Evolutionary conservation across 1,284 basidiomycete species (phyloP).

Genomic region (Trichosporon inkin): DNA sequence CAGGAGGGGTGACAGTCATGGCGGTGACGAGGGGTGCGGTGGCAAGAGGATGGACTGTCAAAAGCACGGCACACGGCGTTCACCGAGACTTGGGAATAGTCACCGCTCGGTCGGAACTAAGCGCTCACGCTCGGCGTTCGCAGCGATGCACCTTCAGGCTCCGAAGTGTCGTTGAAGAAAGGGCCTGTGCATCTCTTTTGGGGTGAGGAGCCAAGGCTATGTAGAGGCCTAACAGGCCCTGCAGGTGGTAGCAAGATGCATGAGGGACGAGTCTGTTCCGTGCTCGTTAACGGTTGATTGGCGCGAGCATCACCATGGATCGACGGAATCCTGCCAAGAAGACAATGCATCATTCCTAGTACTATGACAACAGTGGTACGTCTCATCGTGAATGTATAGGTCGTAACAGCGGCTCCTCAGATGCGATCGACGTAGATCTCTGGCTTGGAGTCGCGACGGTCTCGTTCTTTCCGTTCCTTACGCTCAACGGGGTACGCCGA

Average conservation of each 20-base stretch:
- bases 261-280: background rate
- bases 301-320: too few relatives aligned
- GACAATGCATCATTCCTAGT: constrained; percentile 5
- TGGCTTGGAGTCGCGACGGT: constrained; percentile 5
- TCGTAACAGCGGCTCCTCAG: background rate
- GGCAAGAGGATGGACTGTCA: background rate
- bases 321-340: background rate
- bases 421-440: constrained; percentile 18
- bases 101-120: background rate
- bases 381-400: background rate
- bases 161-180: constrained; percentile 5
- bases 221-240: too few relatives aligned
- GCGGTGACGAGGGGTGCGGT: background rate
- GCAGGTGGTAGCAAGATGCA: too few relatives aligned
- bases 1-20: constrained; percentile 9
- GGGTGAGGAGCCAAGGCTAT: too few relatives aligned
- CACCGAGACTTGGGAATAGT: background rate
- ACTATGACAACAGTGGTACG: background rate
- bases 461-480: constrained; percentile 12
- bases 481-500: constrained; percentile 12
- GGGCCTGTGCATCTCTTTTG: background rate
- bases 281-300: background rate
- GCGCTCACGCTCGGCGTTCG: background rate
- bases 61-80: constrained; percentile 7
- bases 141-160: background rate